Evolutionary conservation across 352 stramenopile species (phyloP), one percentile per base, ranked within the genome.

Genomic region (Phytophthora pinifolia): DNA sequence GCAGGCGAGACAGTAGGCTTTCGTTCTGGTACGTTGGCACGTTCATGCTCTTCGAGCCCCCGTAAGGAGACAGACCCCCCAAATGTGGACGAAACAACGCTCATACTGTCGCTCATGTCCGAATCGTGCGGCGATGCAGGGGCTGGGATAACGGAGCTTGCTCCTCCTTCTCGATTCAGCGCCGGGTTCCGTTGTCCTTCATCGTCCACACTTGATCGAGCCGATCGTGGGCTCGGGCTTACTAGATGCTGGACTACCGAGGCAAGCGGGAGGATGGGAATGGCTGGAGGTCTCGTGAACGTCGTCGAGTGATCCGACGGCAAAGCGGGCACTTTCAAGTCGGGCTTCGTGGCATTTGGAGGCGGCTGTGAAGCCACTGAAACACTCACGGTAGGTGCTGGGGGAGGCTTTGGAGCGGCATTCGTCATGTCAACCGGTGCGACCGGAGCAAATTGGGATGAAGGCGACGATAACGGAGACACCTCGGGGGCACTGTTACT

Each of bases 161-260:
- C 35, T 22, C 22, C 42, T 31, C 9, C 35, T 30, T 62, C 54
- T 8, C 46, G 54, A 27, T n/a, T 25, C 4, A 59, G 18, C 10
- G 44, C 18, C 3, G 12, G 9, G 22, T 52, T 32, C 48, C 38
- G 37, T 12, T 59, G 47, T 22, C 41, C 36, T 42, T 62, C 55
- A 3, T 70, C 55, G 18, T 64, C 54, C 6, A 53, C 7, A 22
- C 47, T 65, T n/a, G 60, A 61, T 58, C 47, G 46, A 68, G 60
- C 31, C 46, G 55, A 60, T 41, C 47, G 60, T 5, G 55, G 46
- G 13, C 36, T 53, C 9, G 45, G 49, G 44, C 22, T 51, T n/a
- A 31, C 25, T 45, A 31, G 30, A 38, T 51, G 15, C 13, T 66
- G 62, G 4, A 29, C 20, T 42, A 70, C 8, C 30, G 62, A 59